A percentile compares a stretch with the other conserved stretches of the same genome.
Evolutionary conservation across 805 yeast genomes (phyloP).

Genomic region (Trichomonascus vanleenenianus): DNA sequence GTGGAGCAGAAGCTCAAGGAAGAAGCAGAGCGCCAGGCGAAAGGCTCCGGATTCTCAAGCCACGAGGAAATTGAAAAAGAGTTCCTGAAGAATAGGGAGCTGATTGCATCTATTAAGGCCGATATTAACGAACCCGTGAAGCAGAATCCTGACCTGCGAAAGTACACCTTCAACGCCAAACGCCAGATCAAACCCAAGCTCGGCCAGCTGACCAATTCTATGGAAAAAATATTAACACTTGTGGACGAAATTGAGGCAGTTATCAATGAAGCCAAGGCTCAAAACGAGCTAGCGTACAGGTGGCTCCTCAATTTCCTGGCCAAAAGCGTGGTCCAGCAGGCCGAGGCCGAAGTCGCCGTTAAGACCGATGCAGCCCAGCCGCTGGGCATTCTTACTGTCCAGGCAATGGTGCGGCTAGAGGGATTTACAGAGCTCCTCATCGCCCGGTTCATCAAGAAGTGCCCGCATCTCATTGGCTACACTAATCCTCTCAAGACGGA

Average conservation of each 20-base stretch:
- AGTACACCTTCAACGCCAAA: slow-evolving; percentile 49
- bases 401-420: slow-evolving; percentile 42
- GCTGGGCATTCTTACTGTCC: slow-evolving; percentile 41
- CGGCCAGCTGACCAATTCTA: slow-evolving; percentile 81
- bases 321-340: slow-evolving; percentile 80
- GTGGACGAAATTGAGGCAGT: slow-evolving; percentile 41
- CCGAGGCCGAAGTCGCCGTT: slow-evolving; percentile 85
- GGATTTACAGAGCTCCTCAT: slow-evolving; percentile 49
- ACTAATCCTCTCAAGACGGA: slow-evolving; percentile 69
- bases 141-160: slow-evolving; percentile 45
- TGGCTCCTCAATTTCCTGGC: slow-evolving; percentile 81
- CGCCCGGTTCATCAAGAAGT: slow-evolving; percentile 85
- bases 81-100: slow-evolving; percentile 25
- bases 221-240: slow-evolving; percentile 42
- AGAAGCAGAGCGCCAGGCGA: slow-evolving; percentile 16
- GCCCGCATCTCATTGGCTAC: slow-evolving; percentile 83
- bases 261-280: slow-evolving; percentile 39
- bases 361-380: slow-evolving; percentile 74
- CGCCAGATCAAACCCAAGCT: slow-evolving; percentile 80
- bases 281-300: slow-evolving; percentile 45
- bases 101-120: slow-evolving; percentile 43
- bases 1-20: slow-evolving; percentile 10
- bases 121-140: slow-evolving; percentile 51
- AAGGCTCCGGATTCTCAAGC: slow-evolving; percentile 13
- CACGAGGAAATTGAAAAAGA: slow-evolving; percentile 25